phyloP scores from a whole-genome alignment of 495 filamentous ascomycete genomes.

The Aspergillus nidulans region DNA sequence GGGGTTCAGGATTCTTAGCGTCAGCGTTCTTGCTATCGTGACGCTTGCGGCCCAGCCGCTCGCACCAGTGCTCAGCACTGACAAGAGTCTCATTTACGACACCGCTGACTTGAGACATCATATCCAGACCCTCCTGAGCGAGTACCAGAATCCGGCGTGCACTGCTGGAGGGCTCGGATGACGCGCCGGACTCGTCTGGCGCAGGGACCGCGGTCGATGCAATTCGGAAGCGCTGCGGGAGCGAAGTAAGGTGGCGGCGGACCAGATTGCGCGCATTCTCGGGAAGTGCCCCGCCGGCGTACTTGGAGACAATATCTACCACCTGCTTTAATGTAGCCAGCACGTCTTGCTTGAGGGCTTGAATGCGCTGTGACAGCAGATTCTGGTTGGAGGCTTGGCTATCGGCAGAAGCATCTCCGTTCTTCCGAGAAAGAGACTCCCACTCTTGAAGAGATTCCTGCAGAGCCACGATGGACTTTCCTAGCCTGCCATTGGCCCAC shows the following conservation, averaged over 20 bases:
- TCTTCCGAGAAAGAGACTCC: slow-evolving; percentile 44
- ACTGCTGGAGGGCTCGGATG: slow-evolving; percentile 42
- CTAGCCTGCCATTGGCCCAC: slow-evolving; percentile 71
- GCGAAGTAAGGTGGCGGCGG: slow-evolving; percentile 67
- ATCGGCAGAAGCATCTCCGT: slow-evolving; percentile 18
- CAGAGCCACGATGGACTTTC: slow-evolving; percentile 62
- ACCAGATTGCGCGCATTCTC: slow-evolving; percentile 78
- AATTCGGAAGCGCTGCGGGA: slow-evolving; percentile 71
- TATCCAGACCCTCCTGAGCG: slow-evolving; percentile 81
- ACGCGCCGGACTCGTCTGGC: slow-evolving; percentile 30
- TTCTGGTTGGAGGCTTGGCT: slow-evolving; percentile 31
- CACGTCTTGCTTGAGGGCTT: slow-evolving; percentile 66
- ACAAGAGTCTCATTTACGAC: slow-evolving; percentile 79
- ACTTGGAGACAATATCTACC: slow-evolving; percentile 73
- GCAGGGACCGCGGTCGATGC: slow-evolving; percentile 42
- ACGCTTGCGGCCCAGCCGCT: slow-evolving; percentile 59
- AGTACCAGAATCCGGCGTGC: slow-evolving; percentile 73
- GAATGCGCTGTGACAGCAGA: slow-evolving; percentile 57
- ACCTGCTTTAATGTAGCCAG: slow-evolving; percentile 70
- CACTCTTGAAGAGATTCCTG: slow-evolving; percentile 70
- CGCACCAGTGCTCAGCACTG: slow-evolving; percentile 84
- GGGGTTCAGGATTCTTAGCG: slow-evolving; percentile 20
- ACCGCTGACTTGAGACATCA: slow-evolving; percentile 78
- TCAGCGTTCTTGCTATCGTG: slow-evolving; percentile 25
- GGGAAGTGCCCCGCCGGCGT: slow-evolving; percentile 78